phyloP scores from a whole-genome alignment of 352 stramenopile species.

The Phytopythium boreale region DNA sequence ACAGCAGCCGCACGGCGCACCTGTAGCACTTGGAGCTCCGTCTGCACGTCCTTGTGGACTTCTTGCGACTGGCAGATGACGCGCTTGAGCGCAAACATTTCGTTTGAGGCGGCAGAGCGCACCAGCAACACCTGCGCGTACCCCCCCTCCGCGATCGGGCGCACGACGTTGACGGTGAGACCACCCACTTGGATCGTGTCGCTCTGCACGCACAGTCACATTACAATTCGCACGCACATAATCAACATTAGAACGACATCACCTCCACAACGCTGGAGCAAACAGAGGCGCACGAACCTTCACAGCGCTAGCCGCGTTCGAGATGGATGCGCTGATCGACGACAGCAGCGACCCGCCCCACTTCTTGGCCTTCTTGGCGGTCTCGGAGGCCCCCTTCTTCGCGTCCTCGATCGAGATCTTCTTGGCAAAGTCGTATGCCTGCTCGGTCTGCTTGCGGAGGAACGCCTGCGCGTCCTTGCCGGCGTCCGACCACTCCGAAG shows the following conservation, averaged over 20 bases:
- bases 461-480: conserved; percentile 59
- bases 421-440: conserved; percentile 86
- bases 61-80: conserved; percentile 83
- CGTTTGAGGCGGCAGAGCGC: conserved; percentile 53
- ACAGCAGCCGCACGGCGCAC: conserved; percentile 23
- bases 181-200: conserved; percentile 77
- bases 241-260: neutral
- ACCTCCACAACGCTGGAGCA: neutral
- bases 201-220: conserved; percentile 21
- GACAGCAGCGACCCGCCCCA: conserved; percentile 81
- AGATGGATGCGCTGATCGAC: conserved; percentile 74
- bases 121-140: conserved; percentile 85
- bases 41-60: conserved; percentile 70
- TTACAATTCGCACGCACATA: neutral
- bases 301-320: conserved; percentile 47
- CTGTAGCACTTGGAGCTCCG: conserved; percentile 71
- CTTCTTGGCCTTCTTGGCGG: conserved; percentile 87
- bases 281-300: conserved; percentile 32
- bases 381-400: conserved; percentile 77
- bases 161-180: conserved; percentile 66
- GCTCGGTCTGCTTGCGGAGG: conserved; percentile 80
- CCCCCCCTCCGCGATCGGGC: conserved; percentile 64
- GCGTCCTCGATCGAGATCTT: conserved; percentile 87
- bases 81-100: conserved; percentile 81
- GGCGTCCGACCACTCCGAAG: conserved; percentile 31